Evolutionary conservation across 2,329 filamentous ascomycete species (phyloP), one percentile per base, ranked within the genome.

Genomic region (Fusarium annulatum): DNA sequence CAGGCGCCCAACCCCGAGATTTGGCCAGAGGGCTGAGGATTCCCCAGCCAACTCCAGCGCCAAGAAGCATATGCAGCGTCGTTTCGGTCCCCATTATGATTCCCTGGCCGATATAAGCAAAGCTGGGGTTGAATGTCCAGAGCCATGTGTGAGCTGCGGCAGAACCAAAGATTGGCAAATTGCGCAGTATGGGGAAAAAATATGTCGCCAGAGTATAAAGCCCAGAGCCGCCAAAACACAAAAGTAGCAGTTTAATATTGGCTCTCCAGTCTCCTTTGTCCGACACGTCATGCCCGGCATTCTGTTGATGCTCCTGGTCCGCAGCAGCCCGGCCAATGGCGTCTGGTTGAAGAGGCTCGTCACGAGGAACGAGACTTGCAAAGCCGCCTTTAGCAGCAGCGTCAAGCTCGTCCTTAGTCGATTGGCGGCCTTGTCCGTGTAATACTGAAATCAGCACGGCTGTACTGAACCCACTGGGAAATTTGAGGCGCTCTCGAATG

Each of bases 61-160:
- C 96, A 5, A 98, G 84, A 2, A 97, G 88, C 96, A 99, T 99
- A 77, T 98, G 96, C 59, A 97, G 87, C 7, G 96, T 98, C 0
- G 96, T 99, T 43, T 94, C 92, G 8, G 96, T 94, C 0, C 96
- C 96, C 96, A 99, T 99, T 79, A 99, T 98, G 71, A 99, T 97
- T 16, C 96, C 96, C 83, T 99, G 96, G 0, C 96, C 96, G 33
- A 98, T 91, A 80, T 99, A 99, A 5, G 96, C 96, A n/a, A 97
- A 92, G 51, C 95, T 98, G 0, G 96, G 96, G 75, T 99, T 99
- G 11, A 99, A 85, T 2, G 94, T 96, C 96, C 96, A 99, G 2
- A 98, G 88, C 96, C 96, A 99, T 4, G 90, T 90, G 2, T 89
- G 84, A 0, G 95, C 95, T 11, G 97, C 88, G 4, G 88, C 83